Conservation (phyloP, 768 basidiomycete species). For the Phaeotremella fagi region DNA sequence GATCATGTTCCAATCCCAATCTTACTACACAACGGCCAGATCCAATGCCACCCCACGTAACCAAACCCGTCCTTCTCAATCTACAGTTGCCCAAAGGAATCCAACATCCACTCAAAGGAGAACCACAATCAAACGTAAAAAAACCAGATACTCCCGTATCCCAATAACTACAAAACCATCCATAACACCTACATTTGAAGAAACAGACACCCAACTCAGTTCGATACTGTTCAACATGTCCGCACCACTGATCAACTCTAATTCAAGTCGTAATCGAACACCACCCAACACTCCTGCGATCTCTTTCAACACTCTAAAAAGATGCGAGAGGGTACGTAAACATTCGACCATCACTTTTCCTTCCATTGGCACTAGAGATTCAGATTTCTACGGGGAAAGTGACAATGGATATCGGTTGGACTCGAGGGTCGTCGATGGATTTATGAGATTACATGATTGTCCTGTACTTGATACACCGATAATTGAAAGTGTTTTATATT, state of each 20-base stretch:
- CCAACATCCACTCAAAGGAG: too few relatives aligned
- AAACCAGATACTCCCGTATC: too few relatives aligned
- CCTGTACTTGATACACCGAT: slow-evolving; percentile 16
- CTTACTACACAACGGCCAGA: too few relatives aligned
- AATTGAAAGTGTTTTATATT: too few relatives aligned
- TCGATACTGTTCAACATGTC: slow-evolving; percentile 29
- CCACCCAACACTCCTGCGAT: slow-evolving; percentile 24
- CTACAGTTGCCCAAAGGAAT: too few relatives aligned
- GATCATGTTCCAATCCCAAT: too few relatives aligned
- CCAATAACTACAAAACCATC: too few relatives aligned
- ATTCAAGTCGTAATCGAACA: slow-evolving; percentile 9
- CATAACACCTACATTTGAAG: too few relatives aligned
- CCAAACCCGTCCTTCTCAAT: too few relatives aligned
- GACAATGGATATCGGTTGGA: slow-evolving; percentile 22
- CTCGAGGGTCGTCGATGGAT: slow-evolving; percentile 24
- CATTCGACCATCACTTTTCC: background rate
- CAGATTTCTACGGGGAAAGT: background rate
- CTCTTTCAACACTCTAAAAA: slow-evolving; percentile 10
- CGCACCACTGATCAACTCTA: slow-evolving; percentile 20
- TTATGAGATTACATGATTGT: slow-evolving; percentile 9
- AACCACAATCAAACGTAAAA: too few relatives aligned
- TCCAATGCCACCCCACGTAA: too few relatives aligned
- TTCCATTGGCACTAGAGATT: background rate
- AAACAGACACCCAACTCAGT: too few relatives aligned
- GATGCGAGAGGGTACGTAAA: slow-evolving; percentile 11